These are phyloP conservation scores for Austropuccinia psidii DNA, from an alignment of 1,284 basidiomycete genomes.

Conservation along the genomic window DNA sequence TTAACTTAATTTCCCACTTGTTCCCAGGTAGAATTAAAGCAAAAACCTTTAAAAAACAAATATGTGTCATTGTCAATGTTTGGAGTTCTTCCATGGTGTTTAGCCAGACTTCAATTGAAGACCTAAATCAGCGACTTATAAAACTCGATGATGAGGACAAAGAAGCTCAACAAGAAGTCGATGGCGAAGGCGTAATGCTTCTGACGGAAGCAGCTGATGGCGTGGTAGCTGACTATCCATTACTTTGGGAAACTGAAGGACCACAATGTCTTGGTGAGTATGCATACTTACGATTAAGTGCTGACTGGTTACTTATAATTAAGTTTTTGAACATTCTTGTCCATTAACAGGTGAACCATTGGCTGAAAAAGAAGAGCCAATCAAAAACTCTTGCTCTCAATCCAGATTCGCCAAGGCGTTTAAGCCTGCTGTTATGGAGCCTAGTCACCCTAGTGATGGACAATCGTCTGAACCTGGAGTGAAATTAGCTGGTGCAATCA, in stretches of 20 bases:
- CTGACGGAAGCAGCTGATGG: neutral
- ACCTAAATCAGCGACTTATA: constrained; percentile 65
- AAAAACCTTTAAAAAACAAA: constrained; percentile 84
- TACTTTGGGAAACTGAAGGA: neutral
- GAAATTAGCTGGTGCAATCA: constrained; percentile 25
- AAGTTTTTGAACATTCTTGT: neutral
- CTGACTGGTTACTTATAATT: neutral
- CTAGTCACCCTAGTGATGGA: neutral
- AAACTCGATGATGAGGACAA: constrained; percentile 48
- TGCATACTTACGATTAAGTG: neutral
- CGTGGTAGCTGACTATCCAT: neutral
- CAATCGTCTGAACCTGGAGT: constrained; percentile 11
- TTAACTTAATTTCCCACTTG: constrained; percentile 81
- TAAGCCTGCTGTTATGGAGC: constrained; percentile 24
- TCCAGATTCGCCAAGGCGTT: constrained; percentile 15
- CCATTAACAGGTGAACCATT: neutral
- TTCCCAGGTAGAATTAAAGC: constrained; percentile 88
- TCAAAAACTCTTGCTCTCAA: neutral
- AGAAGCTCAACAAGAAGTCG: constrained; percentile 10
- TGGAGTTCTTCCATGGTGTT: constrained; percentile 81
- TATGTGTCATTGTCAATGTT: constrained; percentile 71
- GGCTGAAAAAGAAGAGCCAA: neutral
- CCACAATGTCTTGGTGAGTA: neutral
- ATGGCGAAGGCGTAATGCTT: neutral
- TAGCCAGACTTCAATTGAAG: constrained; percentile 67